Percentiles rank a stretch among this genome's conserved stretches.
Conservation (phyloP, 371 early-diverging fungal species). For the Mucor irregularis region DNA sequence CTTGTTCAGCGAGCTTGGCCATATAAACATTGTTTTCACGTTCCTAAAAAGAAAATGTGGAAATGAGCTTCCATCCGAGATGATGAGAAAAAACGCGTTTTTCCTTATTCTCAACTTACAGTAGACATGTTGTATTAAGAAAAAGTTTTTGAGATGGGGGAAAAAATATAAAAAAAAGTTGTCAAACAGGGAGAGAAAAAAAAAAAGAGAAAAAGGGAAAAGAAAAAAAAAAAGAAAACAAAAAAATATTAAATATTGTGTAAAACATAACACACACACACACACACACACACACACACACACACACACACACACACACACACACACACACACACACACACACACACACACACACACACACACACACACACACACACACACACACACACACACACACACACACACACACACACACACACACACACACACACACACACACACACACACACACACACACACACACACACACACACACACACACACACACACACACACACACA, state of each 20-base stretch:
- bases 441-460: no score
- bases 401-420: no score
- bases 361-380: no score
- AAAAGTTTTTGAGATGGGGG: not conserved
- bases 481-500: no score
- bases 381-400: no score
- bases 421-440: no score
- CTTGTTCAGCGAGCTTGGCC: constrained; percentile 99
- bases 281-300: no score
- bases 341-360: no score
- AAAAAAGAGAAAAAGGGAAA: constrained; percentile 1
- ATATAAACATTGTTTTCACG: constrained; percentile 68
- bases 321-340: no score
- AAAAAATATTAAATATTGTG: not conserved
- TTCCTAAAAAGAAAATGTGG: constrained; percentile 27
- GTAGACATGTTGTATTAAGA: constrained; percentile 15
- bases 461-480: no score
- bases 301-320: no score
- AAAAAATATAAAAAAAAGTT: not conserved
- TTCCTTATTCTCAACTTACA: constrained; percentile 7
- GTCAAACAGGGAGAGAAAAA: not conserved
- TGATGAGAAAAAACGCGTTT: not conserved
- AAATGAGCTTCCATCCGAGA: not conserved
- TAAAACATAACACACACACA: no score
- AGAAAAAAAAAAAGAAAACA: not conserved